Evolutionary conservation across 164 flowering plant genomes (phyloP).

Genomic region (Vitis cinerea): DNA sequence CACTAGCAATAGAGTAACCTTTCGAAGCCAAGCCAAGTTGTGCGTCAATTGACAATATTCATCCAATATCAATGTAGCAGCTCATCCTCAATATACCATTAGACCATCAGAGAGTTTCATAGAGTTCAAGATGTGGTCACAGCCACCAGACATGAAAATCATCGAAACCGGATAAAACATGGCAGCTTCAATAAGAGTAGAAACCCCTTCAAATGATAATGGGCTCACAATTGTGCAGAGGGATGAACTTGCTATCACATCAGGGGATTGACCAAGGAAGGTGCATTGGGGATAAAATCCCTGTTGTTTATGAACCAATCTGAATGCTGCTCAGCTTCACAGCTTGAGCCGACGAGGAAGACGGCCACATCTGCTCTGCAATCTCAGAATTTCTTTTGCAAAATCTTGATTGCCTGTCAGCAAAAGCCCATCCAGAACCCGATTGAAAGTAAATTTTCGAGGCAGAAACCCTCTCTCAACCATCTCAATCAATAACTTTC

Average conservation of each 20-base stretch:
- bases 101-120: no score
- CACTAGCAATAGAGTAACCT: no score
- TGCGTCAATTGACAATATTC: no score
- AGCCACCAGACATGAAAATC: not conserved
- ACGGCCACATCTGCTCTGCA: conserved; percentile 56
- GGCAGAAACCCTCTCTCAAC: conserved; percentile 84
- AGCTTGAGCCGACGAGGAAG: conserved; percentile 65
- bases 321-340: conserved; percentile 27
- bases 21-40: no score
- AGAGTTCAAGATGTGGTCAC: not conserved
- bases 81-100: no score
- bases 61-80: no score
- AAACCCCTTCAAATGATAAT: not conserved
- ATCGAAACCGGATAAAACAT: not conserved
- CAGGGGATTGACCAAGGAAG: no score
- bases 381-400: conserved; percentile 74
- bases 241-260: no score
- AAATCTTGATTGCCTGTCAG: conserved; percentile 80
- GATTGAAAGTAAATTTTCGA: conserved; percentile 58
- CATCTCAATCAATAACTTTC: conserved; percentile 86
- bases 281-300: not conserved
- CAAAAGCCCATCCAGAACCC: conserved; percentile 81
- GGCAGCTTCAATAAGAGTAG: not conserved
- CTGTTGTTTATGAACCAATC: not conserved
- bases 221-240: conserved; percentile 3